Evolutionary conservation across 495 filamentous ascomycete genomes (phyloP).

Genomic region (Choiromyces venosus): DNA sequence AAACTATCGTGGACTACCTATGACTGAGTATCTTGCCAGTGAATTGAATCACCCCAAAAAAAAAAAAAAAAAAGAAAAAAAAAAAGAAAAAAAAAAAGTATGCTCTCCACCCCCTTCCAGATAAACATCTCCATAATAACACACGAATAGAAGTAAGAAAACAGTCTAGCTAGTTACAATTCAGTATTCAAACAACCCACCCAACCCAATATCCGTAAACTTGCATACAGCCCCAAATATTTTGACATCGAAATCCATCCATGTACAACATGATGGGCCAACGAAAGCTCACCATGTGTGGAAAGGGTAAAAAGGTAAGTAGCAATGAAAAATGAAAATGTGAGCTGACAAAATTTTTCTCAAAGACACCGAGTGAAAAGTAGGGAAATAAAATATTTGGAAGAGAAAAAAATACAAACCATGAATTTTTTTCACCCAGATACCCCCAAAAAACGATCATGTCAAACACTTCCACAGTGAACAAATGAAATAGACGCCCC

Average conservation of each 20-base stretch:
- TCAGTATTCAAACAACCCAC: slow-evolving; percentile 27
- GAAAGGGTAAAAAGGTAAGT: slow-evolving; percentile 14
- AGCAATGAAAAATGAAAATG: slow-evolving; percentile 6
- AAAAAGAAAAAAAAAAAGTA: background rate
- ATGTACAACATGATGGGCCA: slow-evolving; percentile 27
- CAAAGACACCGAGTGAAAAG: slow-evolving; percentile 6
- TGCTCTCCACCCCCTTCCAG: background rate
- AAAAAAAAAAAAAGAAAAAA: slow-evolving; percentile 20
- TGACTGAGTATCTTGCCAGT: background rate
- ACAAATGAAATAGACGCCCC: slow-evolving; percentile 36
- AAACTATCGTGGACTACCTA: slow-evolving; percentile 9
- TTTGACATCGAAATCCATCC: slow-evolving; percentile 27
- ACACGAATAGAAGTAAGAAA: slow-evolving; percentile 1
- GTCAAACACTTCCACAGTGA: slow-evolving; percentile 18
- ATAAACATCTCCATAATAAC: background rate
- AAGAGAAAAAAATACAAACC: slow-evolving; percentile 18
- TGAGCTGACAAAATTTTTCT: background rate
- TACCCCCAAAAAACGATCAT: slow-evolving; percentile 26
- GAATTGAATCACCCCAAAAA: slow-evolving; percentile 9
- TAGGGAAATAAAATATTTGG: slow-evolving; percentile 11
- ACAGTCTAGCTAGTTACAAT: slow-evolving; percentile 29
- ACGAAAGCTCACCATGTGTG: slow-evolving; percentile 11
- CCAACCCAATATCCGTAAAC: slow-evolving; percentile 20
- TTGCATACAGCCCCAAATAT: slow-evolving; percentile 22
- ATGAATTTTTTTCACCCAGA: background rate